These are phyloP conservation scores for Galerina marginata DNA, from an alignment of 768 basidiomycete genomes.

Conservation along the genomic window DNA sequence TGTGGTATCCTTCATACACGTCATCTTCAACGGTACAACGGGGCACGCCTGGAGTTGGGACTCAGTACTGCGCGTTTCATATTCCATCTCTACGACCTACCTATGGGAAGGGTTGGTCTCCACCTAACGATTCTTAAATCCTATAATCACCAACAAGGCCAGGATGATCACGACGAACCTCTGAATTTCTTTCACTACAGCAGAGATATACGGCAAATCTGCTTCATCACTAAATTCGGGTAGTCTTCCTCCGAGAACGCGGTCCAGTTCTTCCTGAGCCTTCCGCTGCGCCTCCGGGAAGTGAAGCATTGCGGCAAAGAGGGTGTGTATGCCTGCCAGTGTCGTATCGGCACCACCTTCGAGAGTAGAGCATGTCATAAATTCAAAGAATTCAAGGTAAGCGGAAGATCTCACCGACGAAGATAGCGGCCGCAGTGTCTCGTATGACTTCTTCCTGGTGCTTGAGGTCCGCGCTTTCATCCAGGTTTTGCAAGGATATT, in stretches of 20 bases:
- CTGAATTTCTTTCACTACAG: conserved; percentile 3
- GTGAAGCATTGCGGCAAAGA: not conserved
- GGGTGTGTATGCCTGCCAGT: not conserved
- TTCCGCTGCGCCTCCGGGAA: conserved; percentile 2
- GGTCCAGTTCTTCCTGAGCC: conserved; percentile 9
- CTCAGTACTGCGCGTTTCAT: not conserved
- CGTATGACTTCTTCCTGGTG: conserved; percentile 1
- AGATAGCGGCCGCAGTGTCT: not conserved
- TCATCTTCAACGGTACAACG: not conserved
- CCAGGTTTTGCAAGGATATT: not conserved
- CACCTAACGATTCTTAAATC: not conserved
- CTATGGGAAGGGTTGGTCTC: conserved; percentile 2
- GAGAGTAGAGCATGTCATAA: not conserved
- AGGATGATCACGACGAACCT: not conserved
- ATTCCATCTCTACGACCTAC: not conserved
- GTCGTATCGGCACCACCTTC: not conserved
- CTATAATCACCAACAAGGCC: not conserved
- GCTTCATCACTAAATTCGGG: conserved; percentile 7
- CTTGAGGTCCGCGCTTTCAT: not conserved
- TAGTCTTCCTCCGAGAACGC: conserved; percentile 1
- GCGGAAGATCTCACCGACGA: not conserved
- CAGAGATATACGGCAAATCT: conserved; percentile 4
- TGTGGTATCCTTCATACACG: conserved; percentile 5
- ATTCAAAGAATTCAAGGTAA: not conserved
- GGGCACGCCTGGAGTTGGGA: not conserved